Evolutionary conservation across 2,329 filamentous ascomycete genomes (phyloP).

Genomic region (Pyrenophora tritici-repentis): DNA sequence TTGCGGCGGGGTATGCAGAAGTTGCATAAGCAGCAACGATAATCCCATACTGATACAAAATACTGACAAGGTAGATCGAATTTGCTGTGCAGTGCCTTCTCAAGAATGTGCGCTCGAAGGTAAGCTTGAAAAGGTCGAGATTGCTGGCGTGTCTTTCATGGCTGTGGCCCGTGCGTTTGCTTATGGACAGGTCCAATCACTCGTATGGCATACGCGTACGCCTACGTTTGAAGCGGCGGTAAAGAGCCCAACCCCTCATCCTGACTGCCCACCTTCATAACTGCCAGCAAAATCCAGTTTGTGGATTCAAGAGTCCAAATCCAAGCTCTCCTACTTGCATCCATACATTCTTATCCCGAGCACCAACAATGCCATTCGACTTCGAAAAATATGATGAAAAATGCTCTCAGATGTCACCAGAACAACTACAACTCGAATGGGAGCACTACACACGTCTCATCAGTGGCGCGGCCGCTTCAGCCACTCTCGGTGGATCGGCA

Average conservation of each 20-base stretch:
- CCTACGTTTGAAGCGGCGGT: not conserved
- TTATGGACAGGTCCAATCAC: no score
- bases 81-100: no score
- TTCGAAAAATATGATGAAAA: not conserved
- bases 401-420: not conserved
- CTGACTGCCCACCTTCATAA: not conserved
- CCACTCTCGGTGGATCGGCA: not conserved
- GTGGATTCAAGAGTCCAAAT: not conserved
- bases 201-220: not conserved
- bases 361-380: constrained; percentile 1
- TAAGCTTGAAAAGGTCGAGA: no score
- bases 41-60: no score
- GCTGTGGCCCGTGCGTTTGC: no score
- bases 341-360: not conserved
- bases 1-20: no score
- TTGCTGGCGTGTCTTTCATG: no score
- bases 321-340: not conserved
- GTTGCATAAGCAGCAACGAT: no score
- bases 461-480: not conserved
- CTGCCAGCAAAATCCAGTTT: not conserved
- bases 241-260: not conserved
- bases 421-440: constrained; percentile 1
- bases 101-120: no score
- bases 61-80: no score
- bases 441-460: constrained; percentile 4